Percentiles rank a stretch among this genome's conserved stretches.
These are phyloP conservation scores for Amphirosellinia nigrospora DNA, from an alignment of 495 filamentous ascomycete species.

Conservation along the genomic window DNA sequence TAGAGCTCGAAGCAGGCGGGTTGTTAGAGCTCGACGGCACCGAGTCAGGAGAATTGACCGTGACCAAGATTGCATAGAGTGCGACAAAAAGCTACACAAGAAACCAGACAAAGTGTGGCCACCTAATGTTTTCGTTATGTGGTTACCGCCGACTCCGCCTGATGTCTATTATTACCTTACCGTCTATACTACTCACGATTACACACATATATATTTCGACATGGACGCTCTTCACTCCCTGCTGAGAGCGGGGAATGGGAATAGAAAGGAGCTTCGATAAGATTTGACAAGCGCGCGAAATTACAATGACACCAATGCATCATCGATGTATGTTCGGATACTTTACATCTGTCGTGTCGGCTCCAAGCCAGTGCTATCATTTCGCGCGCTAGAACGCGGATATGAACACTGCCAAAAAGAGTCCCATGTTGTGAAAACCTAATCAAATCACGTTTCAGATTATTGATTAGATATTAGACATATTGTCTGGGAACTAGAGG, in stretches of 20 bases:
- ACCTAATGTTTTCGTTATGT: background rate
- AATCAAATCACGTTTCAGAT: background rate
- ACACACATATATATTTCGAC: background rate
- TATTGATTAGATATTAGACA: background rate
- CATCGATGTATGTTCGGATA: background rate
- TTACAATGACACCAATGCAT: background rate
- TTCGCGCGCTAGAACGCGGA: background rate
- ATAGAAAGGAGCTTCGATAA: background rate
- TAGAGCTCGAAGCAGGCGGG: slow-evolving; percentile 62
- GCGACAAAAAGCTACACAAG: background rate
- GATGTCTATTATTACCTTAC: background rate
- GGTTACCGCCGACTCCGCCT: background rate
- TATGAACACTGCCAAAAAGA: background rate
- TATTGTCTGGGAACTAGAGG: background rate
- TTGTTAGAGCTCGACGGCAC: slow-evolving; percentile 58
- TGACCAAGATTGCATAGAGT: slow-evolving; percentile 52
- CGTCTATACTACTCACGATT: background rate
- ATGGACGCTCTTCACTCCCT: background rate
- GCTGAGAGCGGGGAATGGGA: too few species aligned
- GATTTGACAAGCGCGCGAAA: background rate
- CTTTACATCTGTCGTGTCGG: background rate
- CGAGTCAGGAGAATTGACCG: slow-evolving; percentile 46
- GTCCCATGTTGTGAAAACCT: background rate
- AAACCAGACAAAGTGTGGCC: background rate
- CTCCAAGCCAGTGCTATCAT: background rate